Percentiles rank a stretch among this genome's conserved stretches.
These are phyloP conservation scores for Trypanosoma platydactyli DNA, from an alignment of 208 protist species.

Conservation along the genomic window DNA sequence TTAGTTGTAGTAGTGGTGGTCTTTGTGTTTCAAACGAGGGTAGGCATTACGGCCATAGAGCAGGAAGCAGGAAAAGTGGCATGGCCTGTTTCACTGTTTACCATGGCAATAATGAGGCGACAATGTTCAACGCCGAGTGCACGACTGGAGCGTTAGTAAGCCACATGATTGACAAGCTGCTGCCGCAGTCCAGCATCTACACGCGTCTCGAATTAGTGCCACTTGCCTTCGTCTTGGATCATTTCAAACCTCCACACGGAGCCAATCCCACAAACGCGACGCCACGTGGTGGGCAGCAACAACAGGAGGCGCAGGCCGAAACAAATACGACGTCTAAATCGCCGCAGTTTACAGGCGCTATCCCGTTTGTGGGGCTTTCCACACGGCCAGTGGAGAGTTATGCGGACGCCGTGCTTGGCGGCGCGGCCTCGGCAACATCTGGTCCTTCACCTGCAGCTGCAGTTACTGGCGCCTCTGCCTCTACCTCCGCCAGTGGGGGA, in stretches of 20 bases:
- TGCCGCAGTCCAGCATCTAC: conserved; percentile 28
- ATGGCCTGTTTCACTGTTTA: conserved; percentile 53
- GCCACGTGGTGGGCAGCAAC: background rate
- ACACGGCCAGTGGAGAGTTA: conserved; percentile 28
- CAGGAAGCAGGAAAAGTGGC: background rate
- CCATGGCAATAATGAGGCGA: conserved; percentile 45
- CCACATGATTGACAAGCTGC: conserved; percentile 34
- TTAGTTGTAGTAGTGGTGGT: too few species aligned
- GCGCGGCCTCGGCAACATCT: background rate
- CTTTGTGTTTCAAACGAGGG: background rate
- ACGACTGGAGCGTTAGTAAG: conserved; percentile 42
- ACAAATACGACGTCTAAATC: background rate
- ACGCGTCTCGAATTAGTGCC: conserved; percentile 48
- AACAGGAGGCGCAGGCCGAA: background rate
- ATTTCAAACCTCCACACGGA: conserved; percentile 27
- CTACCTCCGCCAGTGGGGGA: background rate
- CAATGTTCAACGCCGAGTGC: conserved; percentile 60
- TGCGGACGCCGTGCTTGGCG: conserved; percentile 16
- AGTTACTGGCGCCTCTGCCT: background rate
- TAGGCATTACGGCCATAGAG: background rate
- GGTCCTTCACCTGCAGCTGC: background rate
- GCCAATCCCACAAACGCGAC: background rate
- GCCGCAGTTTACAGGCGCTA: conserved; percentile 15
- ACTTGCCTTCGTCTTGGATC: conserved; percentile 45
- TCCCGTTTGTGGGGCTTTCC: conserved; percentile 34